Conservation (phyloP, 2,329 filamentous ascomycete species). For the Aspergillus bombycis region DNA sequence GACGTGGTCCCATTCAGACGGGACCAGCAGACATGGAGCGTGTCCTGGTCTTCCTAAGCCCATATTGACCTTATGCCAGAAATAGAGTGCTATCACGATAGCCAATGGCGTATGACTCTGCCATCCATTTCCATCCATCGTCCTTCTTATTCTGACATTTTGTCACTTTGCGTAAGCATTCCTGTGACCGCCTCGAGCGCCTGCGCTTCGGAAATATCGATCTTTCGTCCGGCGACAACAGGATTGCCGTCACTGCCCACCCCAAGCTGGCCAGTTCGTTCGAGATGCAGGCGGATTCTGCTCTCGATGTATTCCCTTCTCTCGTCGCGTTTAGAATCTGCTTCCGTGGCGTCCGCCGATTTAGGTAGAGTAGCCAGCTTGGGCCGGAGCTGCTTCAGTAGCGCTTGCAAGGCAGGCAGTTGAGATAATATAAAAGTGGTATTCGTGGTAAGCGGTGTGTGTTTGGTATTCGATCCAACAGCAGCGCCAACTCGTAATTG, state of each 20-base stretch:
- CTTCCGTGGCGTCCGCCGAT: slow-evolving; percentile 40
- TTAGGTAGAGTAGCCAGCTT: slow-evolving; percentile 56
- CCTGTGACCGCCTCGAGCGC: slow-evolving; percentile 44
- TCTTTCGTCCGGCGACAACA: slow-evolving; percentile 42
- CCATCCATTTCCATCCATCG: slow-evolving; percentile 1
- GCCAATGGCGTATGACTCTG: neutral
- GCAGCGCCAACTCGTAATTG: slow-evolving; percentile 49
- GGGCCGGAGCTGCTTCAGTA: slow-evolving; percentile 69
- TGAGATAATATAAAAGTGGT: slow-evolving; percentile 78
- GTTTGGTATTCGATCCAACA: slow-evolving; percentile 37
- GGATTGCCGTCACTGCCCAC: slow-evolving; percentile 37
- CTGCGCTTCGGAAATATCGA: slow-evolving; percentile 44
- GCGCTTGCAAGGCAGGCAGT: slow-evolving; percentile 73
- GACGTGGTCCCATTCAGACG: slow-evolving; percentile 69
- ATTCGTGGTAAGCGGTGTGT: slow-evolving; percentile 48
- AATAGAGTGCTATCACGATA: neutral
- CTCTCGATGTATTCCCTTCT: slow-evolving; percentile 81
- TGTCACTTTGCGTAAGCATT: slow-evolving; percentile 37
- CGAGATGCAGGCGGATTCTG: slow-evolving; percentile 75
- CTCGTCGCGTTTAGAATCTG: slow-evolving; percentile 66
- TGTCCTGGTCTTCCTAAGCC: slow-evolving; percentile 35
- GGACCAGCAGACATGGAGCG: slow-evolving; percentile 56
- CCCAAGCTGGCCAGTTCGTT: slow-evolving; percentile 52
- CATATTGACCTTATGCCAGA: neutral
- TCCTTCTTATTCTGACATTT: slow-evolving; percentile 18